A percentile compares a stretch with the other conserved stretches of the same genome.
Conservation (phyloP, 2,329 filamentous ascomycete species). For the Talaromyces funiculosus region DNA sequence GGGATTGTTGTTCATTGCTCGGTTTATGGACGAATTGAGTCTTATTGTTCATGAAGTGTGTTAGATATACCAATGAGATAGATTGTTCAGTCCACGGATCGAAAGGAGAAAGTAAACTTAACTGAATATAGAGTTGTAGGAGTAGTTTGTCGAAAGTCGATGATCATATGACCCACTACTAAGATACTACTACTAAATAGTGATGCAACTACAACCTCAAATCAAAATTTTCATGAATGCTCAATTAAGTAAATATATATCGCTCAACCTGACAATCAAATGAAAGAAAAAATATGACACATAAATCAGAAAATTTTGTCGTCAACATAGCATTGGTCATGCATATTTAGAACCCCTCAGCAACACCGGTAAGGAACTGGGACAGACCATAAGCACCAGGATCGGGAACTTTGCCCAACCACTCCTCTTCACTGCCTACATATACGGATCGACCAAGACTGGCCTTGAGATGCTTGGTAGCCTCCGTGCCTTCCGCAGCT, state of each 20-base stretch:
- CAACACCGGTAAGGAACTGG: conserved; percentile 74
- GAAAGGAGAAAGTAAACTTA: too few species aligned
- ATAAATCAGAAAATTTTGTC: neutral
- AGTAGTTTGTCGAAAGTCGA: neutral
- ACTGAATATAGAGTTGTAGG: neutral
- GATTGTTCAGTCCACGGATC: neutral
- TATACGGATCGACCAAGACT: conserved; percentile 80
- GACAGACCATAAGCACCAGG: conserved; percentile 74
- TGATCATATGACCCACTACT: neutral
- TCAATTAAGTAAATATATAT: neutral
- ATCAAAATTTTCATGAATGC: neutral
- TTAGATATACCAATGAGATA: conserved; percentile 3
- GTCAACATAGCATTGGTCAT: neutral
- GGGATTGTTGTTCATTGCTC: neutral
- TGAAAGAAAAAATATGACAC: neutral
- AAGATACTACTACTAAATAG: neutral
- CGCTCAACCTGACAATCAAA: neutral
- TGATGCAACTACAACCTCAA: neutral
- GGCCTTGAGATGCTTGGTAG: conserved; percentile 87
- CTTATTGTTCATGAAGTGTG: neutral
- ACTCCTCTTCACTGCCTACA: conserved; percentile 59
- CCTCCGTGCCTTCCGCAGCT: conserved; percentile 68
- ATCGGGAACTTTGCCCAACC: conserved; percentile 69
- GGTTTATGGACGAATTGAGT: neutral
- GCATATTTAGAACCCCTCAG: conserved; percentile 36